Conservation (phyloP, 805 yeast genomes). For the Teunomyces gatunensis region DNA sequence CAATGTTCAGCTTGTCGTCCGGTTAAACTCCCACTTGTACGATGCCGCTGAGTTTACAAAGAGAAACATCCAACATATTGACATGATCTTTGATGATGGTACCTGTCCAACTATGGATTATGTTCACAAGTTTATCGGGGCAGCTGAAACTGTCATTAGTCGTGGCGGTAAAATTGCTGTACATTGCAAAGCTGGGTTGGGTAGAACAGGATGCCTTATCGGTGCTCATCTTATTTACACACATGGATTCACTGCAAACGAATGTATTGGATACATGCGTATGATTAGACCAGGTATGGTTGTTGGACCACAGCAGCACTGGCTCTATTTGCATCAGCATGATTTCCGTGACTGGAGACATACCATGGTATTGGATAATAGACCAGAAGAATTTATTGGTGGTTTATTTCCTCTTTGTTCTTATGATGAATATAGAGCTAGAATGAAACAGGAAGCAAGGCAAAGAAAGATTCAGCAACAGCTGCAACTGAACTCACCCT, state of each 20-base stretch:
- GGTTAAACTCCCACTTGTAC: slow-evolving; percentile 89
- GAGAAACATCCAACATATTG: slow-evolving; percentile 83
- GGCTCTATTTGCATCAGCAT: slow-evolving; percentile 94
- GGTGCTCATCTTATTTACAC: slow-evolving; percentile 97
- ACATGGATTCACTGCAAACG: slow-evolving; percentile 95
- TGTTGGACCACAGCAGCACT: slow-evolving; percentile 99
- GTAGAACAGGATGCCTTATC: slow-evolving; percentile 95
- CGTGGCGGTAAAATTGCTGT: slow-evolving; percentile 94
- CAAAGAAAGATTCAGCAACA: slow-evolving; percentile 32
- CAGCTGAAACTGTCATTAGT: slow-evolving; percentile 83
- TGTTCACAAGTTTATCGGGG: slow-evolving; percentile 91
- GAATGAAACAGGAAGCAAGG: slow-evolving; percentile 46
- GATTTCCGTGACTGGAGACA: slow-evolving; percentile 96
- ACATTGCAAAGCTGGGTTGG: slow-evolving; percentile 98
- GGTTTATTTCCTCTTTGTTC: slow-evolving; percentile 63
- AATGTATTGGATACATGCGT: slow-evolving; percentile 94
- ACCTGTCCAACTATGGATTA: slow-evolving; percentile 95
- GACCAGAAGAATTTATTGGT: slow-evolving; percentile 64
- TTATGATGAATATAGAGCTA: slow-evolving; percentile 58
- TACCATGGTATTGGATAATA: slow-evolving; percentile 76
- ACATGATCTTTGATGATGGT: slow-evolving; percentile 97
- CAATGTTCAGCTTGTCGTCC: slow-evolving; percentile 83
- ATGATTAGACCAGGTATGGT: slow-evolving; percentile 99
- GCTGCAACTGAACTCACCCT: slow-evolving; percentile 27
- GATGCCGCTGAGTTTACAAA: slow-evolving; percentile 81